Evolutionary conservation across 2,329 filamentous ascomycete species (phyloP).

Genomic region (Lecanicillium sp.): DNA sequence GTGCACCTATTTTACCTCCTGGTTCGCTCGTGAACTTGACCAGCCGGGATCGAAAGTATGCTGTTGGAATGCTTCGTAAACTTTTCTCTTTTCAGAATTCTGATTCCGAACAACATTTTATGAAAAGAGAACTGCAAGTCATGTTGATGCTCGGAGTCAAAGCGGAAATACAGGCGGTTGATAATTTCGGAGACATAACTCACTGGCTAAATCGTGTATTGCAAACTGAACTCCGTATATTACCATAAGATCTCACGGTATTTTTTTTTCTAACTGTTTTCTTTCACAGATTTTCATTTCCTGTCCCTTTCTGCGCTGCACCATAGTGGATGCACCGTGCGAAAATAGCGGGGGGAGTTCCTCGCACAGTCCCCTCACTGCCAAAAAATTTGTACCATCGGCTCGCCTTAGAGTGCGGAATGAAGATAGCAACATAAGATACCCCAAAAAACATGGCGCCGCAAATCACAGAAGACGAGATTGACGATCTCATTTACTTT

Average conservation of each 20-base stretch:
- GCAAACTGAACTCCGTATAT: too few relatives aligned
- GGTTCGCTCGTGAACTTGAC: conserved; percentile 35
- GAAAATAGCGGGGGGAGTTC: conserved; percentile 27
- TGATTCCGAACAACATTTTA: conserved; percentile 30
- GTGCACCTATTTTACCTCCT: neutral
- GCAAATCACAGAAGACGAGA: conserved; percentile 66
- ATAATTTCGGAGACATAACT: conserved; percentile 45
- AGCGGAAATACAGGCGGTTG: conserved; percentile 69
- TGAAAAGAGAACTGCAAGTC: conserved; percentile 55
- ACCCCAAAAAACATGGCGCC: conserved; percentile 36
- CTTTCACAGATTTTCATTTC: neutral
- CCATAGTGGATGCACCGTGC: conserved; percentile 25
- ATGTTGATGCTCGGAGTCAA: conserved; percentile 73
- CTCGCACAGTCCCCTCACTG: conserved; percentile 35
- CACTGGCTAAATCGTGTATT: conserved; percentile 45
- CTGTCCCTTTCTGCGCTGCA: conserved; percentile 20
- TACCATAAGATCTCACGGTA: too few relatives aligned
- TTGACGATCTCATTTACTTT: conserved; percentile 88
- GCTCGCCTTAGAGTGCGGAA: neutral
- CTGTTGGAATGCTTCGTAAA: conserved; percentile 45
- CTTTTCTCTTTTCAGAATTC: conserved; percentile 24
- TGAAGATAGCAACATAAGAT: conserved; percentile 1
- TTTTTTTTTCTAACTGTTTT: neutral
- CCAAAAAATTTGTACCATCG: conserved; percentile 24
- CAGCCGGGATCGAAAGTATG: conserved; percentile 51